Evolutionary conservation across 305 asterid genomes (phyloP), one percentile per base, ranked within the genome.

Genomic region (Solanum hybrid): DNA sequence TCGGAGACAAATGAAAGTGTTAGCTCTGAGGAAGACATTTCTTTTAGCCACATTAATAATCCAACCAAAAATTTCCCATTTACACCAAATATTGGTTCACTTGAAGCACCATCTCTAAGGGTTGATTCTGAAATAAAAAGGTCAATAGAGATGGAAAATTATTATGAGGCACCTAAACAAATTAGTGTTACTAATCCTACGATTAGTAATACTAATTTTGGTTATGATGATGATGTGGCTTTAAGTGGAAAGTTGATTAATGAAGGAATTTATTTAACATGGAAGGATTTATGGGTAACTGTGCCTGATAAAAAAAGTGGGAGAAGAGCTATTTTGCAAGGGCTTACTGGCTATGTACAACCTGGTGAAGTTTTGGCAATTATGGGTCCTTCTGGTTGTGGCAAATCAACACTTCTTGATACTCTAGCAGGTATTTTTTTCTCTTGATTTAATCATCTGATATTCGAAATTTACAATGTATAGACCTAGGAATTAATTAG

Each of bases 371-470:
- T 92, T 0, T 88, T 94, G 75, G 95, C 95, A 35, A 79, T 94
- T 88, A 92, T 94, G 94, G 96, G 95, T 27, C 96, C 96, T 32
- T 94, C 96, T 4, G 95, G 95, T 1, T 91, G 92, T 86, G 95
- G 95, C 66, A 94, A 94, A 90, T 93, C 96, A 0, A 93, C 95
- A 24, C 95, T 94, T 14, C 95, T 94, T 22, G 95, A 94, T 40
- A 89, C 95, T 5, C 87, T 94, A 66, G 93, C 95, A 89, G 94
- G 95, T 94, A 92, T 20, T 35, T 5, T 32, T 17, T 85, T 3
- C 5, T 8, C 2, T 29, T 2, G 0, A 17, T 32, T 20, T 86
- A n/a, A 2, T 20, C 12, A 6, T 35, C 0, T 76, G 27, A 9
- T 17, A 17, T 76, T 32, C 0, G 1, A 76, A 76, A 1, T 8